Percentiles rank a stretch among this genome's conserved stretches.
These are phyloP conservation scores for Tetrahymena thermophila DNA, from an alignment of 73 alveolate species.

Conservation along the genomic window DNA sequence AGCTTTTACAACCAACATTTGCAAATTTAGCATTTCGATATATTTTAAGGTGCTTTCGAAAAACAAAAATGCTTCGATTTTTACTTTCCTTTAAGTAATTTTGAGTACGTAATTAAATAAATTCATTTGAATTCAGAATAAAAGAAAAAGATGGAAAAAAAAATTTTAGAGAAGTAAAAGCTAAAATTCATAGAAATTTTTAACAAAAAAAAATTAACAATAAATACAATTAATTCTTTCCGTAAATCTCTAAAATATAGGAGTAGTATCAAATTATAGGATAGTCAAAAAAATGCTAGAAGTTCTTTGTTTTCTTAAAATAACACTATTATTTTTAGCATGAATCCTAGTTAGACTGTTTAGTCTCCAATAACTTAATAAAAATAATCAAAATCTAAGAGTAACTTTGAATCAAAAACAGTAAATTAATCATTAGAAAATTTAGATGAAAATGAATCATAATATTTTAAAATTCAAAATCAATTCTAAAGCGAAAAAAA, in stretches of 20 bases:
- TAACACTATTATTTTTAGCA: not conserved
- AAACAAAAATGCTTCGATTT: not conserved
- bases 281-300: not conserved
- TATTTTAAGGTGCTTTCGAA: not conserved
- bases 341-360: not conserved
- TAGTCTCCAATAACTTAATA: not conserved
- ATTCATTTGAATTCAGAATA: not conserved
- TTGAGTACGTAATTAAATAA: not conserved
- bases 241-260: not conserved
- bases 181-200: not conserved
- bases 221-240: not conserved
- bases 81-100: not conserved
- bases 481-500: no score
- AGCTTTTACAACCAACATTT: not conserved
- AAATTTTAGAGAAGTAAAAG: not conserved
- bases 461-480: no score
- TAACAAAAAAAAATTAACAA: no score
- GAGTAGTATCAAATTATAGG: not conserved
- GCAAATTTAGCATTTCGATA: not conserved
- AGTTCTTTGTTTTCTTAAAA: not conserved
- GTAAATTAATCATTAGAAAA: not conserved
- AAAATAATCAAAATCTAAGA: not conserved
- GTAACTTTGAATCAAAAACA: not conserved
- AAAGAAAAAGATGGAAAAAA: not conserved
- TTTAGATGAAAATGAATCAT: not conserved